Base-by-base conservation (phyloP, 106 monocot genomes). In the Apostasia ramifera region DNA sequence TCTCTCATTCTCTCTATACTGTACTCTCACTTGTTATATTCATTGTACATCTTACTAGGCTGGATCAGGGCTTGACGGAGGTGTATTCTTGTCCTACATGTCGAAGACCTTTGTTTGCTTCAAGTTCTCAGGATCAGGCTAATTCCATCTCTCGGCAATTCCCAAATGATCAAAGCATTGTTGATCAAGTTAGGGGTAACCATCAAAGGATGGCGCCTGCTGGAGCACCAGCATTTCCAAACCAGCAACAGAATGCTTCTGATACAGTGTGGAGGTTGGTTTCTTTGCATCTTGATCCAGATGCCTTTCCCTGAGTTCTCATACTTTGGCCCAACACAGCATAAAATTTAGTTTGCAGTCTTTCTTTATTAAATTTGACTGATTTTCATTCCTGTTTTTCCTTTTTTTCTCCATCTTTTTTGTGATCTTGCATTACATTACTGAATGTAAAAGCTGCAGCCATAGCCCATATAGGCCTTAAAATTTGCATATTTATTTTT, bases 21-120 rank as follows among this genome's bases (percentile, higher is more conserved):
- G 52, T 52, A 10, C 10, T 52, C 52, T 52, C 7, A 6, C 10
- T 52, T 6, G 52, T 6, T 4, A 52, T 52, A 4, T 52, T 6
- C 52, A 10, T 52, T 10, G 10, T 52, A 52, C 52, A 52, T 52
- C 38, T 66, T 69, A 53, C 67, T 73, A 98, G 97, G 97, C 74
- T 98, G 75, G 97, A 98, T 80, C 97, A 98, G 66, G 87, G 97
- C 13, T 63, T 85, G 62, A 77, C 77, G 14, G 93, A 90, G 46
- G 89, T 73, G 3, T 90, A 93, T 78, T 92, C 92, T 44, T 98
- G 97, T 51, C 97, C 97, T n/a, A 98, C 93, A 8, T 98, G 97
- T 81, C 77, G 97, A 71, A 89, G 93, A 67, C 90, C 97, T 76
- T 90, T 98, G 61, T 88, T 87, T 72, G 42, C 61, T 46, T 73